Base-by-base conservation (phyloP, 805 yeast genomes). In the Komagataella pseudopastoris region DNA sequence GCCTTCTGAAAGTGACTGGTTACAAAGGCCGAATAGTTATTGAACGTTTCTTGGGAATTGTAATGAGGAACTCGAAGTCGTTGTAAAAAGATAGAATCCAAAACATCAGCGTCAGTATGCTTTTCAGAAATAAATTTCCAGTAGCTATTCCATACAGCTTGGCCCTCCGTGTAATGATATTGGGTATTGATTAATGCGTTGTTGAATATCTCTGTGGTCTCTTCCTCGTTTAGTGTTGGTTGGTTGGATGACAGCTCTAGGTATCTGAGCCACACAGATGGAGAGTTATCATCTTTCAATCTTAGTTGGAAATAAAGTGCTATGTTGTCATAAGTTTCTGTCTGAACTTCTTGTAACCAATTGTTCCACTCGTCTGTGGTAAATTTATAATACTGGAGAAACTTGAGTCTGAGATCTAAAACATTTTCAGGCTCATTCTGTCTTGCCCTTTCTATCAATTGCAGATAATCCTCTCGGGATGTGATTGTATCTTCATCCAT, bases 21-120 rank as follows among this genome's bases (percentile, higher is more conserved):
- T 1, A 77, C 63, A 51, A 75, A 73, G 0, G 60, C 23, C 1
- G 81, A 77, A 47, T 65, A 70, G 1, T 61, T 60, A 7, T 64
- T 59, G 56, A 65, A 71, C 0, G 79, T 70, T 0, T 67, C 65
- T 3, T 72, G 74, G 6, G 76, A 51, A 2, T 61, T 56, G 1
- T 57, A 52, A 58, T 76, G 80, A 0, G 81, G 81, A 7, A 58
- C 55, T 1, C 56, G 45, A 4, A 79, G 57, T 45, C 76, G 59
- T 23, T 62, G 56, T 4, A 65, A 50, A 58, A 62, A 58, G 4
- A 64, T 44, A 16, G 48, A 48, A 14, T 60, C 60, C 44, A 63
- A 54, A n/a, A 56, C 51, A 1, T 53, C 57, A 10, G 1, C 16
- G 39, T n/a, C 39, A 6, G 7, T 14, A 12, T 23, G 36, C 6